These are phyloP conservation scores for Cyanidium caldarium DNA, from an alignment of 23 red algal species.

Conservation along the genomic window DNA sequence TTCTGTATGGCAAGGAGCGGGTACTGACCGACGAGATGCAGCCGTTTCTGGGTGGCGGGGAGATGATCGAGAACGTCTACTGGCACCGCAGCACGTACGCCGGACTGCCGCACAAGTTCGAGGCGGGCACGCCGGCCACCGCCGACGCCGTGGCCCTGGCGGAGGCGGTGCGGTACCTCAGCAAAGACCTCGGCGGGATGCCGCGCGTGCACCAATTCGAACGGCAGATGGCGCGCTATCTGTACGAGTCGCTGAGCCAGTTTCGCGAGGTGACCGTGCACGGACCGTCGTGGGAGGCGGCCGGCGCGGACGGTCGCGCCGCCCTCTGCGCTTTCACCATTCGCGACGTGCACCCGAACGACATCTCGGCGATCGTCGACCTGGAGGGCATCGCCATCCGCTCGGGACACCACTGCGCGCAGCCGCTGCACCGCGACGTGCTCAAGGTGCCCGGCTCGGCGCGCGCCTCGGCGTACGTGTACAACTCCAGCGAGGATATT, in stretches of 20 bases:
- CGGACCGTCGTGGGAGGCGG: constrained; percentile 30
- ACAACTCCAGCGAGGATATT: constrained; percentile 77
- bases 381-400: constrained; percentile 93
- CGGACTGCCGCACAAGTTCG: constrained; percentile 86
- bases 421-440: constrained; percentile 56
- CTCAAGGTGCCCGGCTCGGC: constrained; percentile 42
- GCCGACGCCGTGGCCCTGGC: constrained; percentile 76
- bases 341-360: constrained; percentile 61
- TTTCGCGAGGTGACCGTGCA: constrained; percentile 71
- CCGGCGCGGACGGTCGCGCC: constrained; percentile 10
- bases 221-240: constrained; percentile 30
- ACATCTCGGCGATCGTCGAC: constrained; percentile 76
- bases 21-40: constrained; percentile 59
- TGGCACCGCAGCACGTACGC: constrained; percentile 63
- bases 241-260: constrained; percentile 36
- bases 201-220: constrained; percentile 50
- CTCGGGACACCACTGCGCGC: constrained; percentile 90
- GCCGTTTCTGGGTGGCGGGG: constrained; percentile 88
- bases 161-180: constrained; percentile 61
- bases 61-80: constrained; percentile 92
- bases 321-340: constrained; percentile 85
- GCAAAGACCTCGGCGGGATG: constrained; percentile 35
- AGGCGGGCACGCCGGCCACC: constrained; percentile 91
- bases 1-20: constrained; percentile 57
- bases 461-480: constrained; percentile 76